phyloP scores from a whole-genome alignment of 352 stramenopile species.

The Globisporangium nunn region DNA sequence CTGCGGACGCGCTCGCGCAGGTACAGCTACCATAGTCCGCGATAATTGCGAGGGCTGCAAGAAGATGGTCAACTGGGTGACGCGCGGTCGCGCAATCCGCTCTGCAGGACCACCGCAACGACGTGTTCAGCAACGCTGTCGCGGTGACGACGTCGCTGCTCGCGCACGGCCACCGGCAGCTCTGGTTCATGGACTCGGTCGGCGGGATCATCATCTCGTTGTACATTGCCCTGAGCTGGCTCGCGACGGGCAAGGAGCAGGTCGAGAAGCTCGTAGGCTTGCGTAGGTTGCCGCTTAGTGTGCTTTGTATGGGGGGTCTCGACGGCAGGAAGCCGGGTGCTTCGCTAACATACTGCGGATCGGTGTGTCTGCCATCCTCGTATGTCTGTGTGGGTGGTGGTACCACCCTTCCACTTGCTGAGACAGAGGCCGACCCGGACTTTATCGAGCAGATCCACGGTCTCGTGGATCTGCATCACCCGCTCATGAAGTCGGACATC shows the following conservation, averaged over 20 bases:
- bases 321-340: too few species aligned
- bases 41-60: too few species aligned
- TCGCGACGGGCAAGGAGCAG: constrained; percentile 93
- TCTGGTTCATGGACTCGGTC: constrained; percentile 93
- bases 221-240: constrained; percentile 96
- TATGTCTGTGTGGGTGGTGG: neutral
- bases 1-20: constrained; percentile 66
- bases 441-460: constrained; percentile 92
- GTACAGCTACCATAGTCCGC: constrained; percentile 13
- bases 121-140: constrained; percentile 92
- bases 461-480: constrained; percentile 85
- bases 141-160: constrained; percentile 81
- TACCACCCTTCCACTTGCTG: neutral
- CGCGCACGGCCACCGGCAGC: constrained; percentile 43
- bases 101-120: constrained; percentile 94
- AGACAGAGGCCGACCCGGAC: constrained; percentile 77
- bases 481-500: constrained; percentile 90
- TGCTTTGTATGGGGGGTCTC: neutral
- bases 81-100: constrained; percentile 3
- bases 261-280: constrained; percentile 88
- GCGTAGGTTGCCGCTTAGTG: constrained; percentile 35
- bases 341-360: neutral
- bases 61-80: too few species aligned
- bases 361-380: neutral
- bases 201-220: constrained; percentile 94